phyloP scores from a whole-genome alignment of 2,329 filamentous ascomycete species.

The Trichophyton mentagrophytes region DNA sequence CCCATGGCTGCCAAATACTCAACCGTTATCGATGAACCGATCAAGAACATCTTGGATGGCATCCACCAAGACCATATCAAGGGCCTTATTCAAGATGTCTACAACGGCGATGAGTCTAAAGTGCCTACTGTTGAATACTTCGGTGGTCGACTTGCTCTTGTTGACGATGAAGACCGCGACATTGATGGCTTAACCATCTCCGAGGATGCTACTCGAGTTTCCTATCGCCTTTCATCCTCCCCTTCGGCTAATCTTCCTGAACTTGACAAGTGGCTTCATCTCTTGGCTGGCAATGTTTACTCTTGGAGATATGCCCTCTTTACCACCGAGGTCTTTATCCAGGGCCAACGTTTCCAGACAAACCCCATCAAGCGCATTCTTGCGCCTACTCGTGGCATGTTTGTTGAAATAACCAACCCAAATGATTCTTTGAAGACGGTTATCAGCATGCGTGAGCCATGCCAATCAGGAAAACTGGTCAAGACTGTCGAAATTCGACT shows the following conservation, averaged over 20 bases:
- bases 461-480: slow-evolving; percentile 70
- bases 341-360: slow-evolving; percentile 92
- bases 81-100: slow-evolving; percentile 64
- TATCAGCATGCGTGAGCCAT: slow-evolving; percentile 78
- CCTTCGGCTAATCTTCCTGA: slow-evolving; percentile 63
- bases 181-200: slow-evolving; percentile 76
- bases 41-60: slow-evolving; percentile 85
- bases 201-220: slow-evolving; percentile 65
- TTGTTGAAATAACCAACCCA: slow-evolving; percentile 75
- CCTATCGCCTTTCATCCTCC: slow-evolving; percentile 68
- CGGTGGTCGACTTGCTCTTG: slow-evolving; percentile 65
- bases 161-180: slow-evolving; percentile 58
- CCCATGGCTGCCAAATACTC: slow-evolving; percentile 87
- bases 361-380: slow-evolving; percentile 92
- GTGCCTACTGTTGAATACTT: slow-evolving; percentile 92
- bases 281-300: slow-evolving; percentile 71
- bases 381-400: slow-evolving; percentile 69
- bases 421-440: slow-evolving; percentile 71
- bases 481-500: slow-evolving; percentile 80
- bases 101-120: slow-evolving; percentile 55
- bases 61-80: slow-evolving; percentile 83
- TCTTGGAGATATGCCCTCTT: slow-evolving; percentile 95
- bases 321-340: slow-evolving; percentile 82
- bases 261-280: slow-evolving; percentile 69
- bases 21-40: slow-evolving; percentile 77